Base-by-base conservation (phyloP, 495 filamentous ascomycete species). In the Niebla homalea region DNA sequence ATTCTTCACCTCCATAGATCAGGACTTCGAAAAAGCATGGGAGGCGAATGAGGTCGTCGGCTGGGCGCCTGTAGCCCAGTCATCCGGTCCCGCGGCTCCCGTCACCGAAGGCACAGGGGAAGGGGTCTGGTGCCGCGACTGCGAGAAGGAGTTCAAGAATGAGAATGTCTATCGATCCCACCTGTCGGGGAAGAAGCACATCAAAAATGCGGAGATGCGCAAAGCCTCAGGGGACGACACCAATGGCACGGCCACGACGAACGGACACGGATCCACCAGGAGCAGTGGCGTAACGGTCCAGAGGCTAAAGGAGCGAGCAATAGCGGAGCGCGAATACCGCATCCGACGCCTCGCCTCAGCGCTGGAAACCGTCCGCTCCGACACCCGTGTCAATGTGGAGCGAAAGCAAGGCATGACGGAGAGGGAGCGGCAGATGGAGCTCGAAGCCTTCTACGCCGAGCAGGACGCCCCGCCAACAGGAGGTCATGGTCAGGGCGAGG, bases 391-490 rank as follows among this genome's bases (percentile, higher is more conserved):
- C 50, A 96, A 98, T 58, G 87, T 96, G 8, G 92, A 97, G 71
- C 81, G 93, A 19, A 86, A 82, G 60, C 87, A 92, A 62, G 88
- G 89, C 52, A 89, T 97, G 85, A 98, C 92, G 5, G 92, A 97
- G 58, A 77, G 87, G 7, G 92, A 98, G 64, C 79, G 92, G 22
- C 84, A 89, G 61, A 82, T 89, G 66, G 93, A 98, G 60, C 70
- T 94, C 19, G 88, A 94, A 44, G 84, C 87, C n/a, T 65, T 96
- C 19, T 84, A 83, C 61, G 84, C 77, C 43, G 75, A 84, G 46
- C 56, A 60, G 10, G 64, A 71, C 0, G 75, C 78, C 10, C 47
- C 60, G 19, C 51, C 61, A 1, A 55, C 55, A 8, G 48, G 52
- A 21, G 55, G 59, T 25, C 47, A 26, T 38, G 60, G 58, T n/a